Evolutionary conservation across 345 rosid species (phyloP).

Genomic region (Mangifera indica): DNA sequence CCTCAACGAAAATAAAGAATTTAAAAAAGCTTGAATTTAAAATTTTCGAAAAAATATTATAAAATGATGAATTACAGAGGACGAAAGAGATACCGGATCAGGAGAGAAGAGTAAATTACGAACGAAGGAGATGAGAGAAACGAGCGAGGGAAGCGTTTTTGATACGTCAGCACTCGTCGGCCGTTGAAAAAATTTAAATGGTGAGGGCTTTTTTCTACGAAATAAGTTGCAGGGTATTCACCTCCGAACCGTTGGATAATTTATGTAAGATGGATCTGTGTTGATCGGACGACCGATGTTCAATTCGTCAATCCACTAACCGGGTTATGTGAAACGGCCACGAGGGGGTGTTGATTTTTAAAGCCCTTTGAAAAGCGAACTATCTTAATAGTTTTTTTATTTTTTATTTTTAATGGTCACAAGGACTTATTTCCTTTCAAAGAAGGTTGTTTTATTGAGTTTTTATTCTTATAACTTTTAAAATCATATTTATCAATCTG

Average conservation of each 20-base stretch:
- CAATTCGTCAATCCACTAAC: constrained; percentile 8
- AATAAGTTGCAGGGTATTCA: background rate
- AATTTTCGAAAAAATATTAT: background rate
- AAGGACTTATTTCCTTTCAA: no score
- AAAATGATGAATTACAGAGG: constrained; percentile 1
- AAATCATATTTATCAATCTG: no score
- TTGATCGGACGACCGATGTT: constrained; percentile 11
- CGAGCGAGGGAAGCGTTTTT: constrained; percentile 26
- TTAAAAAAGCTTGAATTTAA: background rate
- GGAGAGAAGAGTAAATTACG: constrained; percentile 31
- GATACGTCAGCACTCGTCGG: constrained; percentile 46
- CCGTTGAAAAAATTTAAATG: constrained; percentile 34
- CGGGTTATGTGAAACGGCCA: background rate
- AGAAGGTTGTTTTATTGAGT: no score
- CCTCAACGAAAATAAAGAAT: background rate
- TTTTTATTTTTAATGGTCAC: no score
- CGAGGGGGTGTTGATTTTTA: background rate
- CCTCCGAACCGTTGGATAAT: constrained; percentile 33
- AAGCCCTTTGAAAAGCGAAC: no score
- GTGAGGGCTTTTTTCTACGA: background rate
- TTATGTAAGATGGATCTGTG: background rate
- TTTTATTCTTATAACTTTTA: no score
- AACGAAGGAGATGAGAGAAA: constrained; percentile 22
- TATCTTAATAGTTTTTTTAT: no score
- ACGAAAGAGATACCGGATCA: constrained; percentile 37